Evolutionary conservation across 2,329 filamentous ascomycete genomes (phyloP).

Genomic region (Pseudogymnoascus sp.): DNA sequence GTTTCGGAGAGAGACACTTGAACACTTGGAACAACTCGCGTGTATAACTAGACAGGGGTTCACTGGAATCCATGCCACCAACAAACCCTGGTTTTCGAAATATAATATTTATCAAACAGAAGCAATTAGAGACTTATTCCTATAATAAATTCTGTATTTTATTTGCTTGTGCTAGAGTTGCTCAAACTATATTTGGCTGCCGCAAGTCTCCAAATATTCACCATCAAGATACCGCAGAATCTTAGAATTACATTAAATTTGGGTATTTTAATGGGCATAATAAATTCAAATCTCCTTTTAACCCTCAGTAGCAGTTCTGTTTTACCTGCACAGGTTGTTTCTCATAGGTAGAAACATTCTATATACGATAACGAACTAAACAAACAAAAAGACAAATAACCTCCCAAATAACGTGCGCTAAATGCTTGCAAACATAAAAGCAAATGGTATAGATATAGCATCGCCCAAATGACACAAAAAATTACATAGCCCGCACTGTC

Average conservation of each 20-base stretch:
- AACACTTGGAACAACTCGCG: neutral
- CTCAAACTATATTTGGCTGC: neutral
- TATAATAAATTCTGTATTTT: neutral
- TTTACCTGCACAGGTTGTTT: slow-evolving; percentile 13
- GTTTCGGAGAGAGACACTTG: neutral
- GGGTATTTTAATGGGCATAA: slow-evolving; percentile 9
- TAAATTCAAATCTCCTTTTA: slow-evolving; percentile 10
- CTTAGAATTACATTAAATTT: slow-evolving; percentile 4
- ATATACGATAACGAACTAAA: slow-evolving; percentile 2
- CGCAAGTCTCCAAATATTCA: neutral
- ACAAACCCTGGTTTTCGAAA: neutral
- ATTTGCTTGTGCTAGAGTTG: neutral
- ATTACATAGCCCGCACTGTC: slow-evolving; percentile 5
- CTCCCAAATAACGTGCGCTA: slow-evolving; percentile 13
- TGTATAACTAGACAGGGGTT: neutral
- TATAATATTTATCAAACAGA: neutral
- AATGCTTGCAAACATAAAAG: slow-evolving; percentile 13
- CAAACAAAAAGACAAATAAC: neutral
- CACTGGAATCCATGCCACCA: neutral
- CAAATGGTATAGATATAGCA: slow-evolving; percentile 9
- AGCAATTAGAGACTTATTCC: neutral
- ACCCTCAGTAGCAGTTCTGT: slow-evolving; percentile 11
- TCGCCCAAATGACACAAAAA: slow-evolving; percentile 1
- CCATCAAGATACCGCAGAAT: neutral
- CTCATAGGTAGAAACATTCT: slow-evolving; percentile 1